phyloP scores from a whole-genome alignment of 352 stramenopile genomes.

The Phytopythium sindhum region DNA sequence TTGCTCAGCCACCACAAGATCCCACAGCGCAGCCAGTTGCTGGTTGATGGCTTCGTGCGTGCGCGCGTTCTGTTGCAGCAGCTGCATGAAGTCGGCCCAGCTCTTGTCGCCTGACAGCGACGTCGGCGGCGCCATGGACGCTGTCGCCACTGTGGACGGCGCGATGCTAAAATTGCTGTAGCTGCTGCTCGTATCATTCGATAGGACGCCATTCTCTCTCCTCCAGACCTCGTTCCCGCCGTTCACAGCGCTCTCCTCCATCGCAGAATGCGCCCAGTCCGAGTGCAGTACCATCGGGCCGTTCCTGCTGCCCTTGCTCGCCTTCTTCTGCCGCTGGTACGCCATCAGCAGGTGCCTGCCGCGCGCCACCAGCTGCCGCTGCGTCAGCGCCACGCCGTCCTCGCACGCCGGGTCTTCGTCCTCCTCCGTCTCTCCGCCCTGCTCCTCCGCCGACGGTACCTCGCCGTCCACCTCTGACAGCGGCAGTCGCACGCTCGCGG shows the following conservation, averaged over 20 bases:
- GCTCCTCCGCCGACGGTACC: not conserved
- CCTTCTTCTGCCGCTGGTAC: slow-evolving; percentile 49
- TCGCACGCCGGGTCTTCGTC: not conserved
- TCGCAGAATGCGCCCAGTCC: not conserved
- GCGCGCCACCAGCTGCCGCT: slow-evolving; percentile 43
- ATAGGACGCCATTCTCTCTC: not conserved
- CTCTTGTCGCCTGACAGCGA: slow-evolving; percentile 21
- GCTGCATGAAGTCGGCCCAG: slow-evolving; percentile 32
- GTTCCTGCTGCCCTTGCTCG: slow-evolving; percentile 8
- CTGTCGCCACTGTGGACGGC: slow-evolving; percentile 8
- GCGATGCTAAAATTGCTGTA: slow-evolving; percentile 24
- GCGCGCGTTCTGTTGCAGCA: slow-evolving; percentile 26
- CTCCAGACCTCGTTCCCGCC: not conserved
- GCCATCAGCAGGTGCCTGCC: slow-evolving; percentile 35
- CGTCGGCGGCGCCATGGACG: slow-evolving; percentile 15
- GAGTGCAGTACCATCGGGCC: not conserved
- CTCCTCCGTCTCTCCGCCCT: not conserved
- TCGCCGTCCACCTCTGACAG: not conserved
- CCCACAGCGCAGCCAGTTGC: slow-evolving; percentile 25
- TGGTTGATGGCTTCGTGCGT: slow-evolving; percentile 25
- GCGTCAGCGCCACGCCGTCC: slow-evolving; percentile 10
- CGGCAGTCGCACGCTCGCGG: not conserved
- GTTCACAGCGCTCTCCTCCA: not conserved
- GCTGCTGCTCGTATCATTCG: slow-evolving; percentile 11
- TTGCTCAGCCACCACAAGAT: slow-evolving; percentile 14